phyloP scores from a whole-genome alignment of 257 asterid genomes.

The Solanum corneliomulleri region DNA sequence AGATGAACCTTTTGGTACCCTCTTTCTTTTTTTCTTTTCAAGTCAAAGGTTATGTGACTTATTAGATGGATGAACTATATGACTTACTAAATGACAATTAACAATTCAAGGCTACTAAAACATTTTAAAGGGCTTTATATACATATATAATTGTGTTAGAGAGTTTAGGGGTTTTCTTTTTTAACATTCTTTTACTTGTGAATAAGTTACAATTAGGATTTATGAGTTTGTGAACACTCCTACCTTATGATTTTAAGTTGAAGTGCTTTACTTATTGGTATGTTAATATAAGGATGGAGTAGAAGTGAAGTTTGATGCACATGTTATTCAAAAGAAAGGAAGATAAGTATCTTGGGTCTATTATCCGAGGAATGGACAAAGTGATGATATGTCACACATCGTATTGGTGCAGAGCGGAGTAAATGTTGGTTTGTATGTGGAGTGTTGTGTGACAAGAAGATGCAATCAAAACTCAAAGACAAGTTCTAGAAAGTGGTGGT shows the following conservation, averaged over 20 bases:
- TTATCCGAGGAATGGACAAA: not conserved
- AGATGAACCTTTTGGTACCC: not conserved
- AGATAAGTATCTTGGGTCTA: not conserved
- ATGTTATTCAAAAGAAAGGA: not conserved
- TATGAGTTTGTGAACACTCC: not conserved
- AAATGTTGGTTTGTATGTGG: not conserved
- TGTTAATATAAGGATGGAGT: not conserved
- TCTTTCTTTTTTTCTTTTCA: not conserved
- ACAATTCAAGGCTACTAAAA: not conserved
- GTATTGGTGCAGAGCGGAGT: not conserved
- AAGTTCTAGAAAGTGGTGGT: not conserved
- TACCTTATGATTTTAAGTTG: not conserved
- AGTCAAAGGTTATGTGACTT: not conserved
- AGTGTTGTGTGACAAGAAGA: not conserved
- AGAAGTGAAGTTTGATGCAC: not conserved
- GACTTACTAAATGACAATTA: not conserved
- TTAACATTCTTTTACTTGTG: not conserved
- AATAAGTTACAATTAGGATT: not conserved
- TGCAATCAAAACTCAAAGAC: not conserved
- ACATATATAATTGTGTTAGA: too few relatives aligned
- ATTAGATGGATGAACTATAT: not conserved
- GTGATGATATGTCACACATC: not conserved
- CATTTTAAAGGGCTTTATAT: too few relatives aligned
- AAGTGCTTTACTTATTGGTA: not conserved
- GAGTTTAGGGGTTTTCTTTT: too few relatives aligned